A percentile compares a stretch with the other conserved stretches of the same genome.
Evolutionary conservation across 2,329 filamentous ascomycete genomes (phyloP).

Genomic region (Aspergillus transmontanensis): DNA sequence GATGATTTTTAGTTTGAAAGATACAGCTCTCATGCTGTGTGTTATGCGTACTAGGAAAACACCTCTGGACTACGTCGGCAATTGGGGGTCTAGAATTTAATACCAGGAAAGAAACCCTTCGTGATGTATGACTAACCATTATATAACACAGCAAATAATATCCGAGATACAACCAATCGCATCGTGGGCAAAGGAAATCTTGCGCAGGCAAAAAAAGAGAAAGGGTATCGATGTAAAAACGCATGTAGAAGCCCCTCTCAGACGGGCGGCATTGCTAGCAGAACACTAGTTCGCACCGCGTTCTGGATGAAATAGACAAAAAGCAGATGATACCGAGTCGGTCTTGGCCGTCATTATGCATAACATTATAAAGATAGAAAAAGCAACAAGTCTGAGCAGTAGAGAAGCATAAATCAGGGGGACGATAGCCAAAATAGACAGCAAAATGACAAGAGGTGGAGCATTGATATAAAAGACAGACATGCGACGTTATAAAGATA

Average conservation of each 20-base stretch:
- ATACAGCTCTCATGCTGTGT: background rate
- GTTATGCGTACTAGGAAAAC: too few species aligned
- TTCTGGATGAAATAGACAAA: constrained; percentile 14
- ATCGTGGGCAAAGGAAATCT: background rate
- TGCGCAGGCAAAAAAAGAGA: constrained; percentile 19
- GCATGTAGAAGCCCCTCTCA: constrained; percentile 10
- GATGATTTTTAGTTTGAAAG: background rate
- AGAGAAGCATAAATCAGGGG: background rate
- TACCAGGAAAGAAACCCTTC: background rate
- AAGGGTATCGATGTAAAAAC: constrained; percentile 37
- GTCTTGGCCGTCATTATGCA: constrained; percentile 16
- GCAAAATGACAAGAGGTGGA: background rate
- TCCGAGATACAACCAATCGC: constrained; percentile 6
- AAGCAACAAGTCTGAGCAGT: background rate
- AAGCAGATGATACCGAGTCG: constrained; percentile 13
- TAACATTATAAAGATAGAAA: background rate
- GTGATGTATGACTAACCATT: background rate
- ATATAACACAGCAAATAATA: constrained; percentile 4
- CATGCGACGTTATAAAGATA: background rate
- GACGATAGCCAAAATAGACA: background rate
- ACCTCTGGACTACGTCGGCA: background rate
- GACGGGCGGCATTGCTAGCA: constrained; percentile 1
- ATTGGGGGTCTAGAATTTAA: background rate
- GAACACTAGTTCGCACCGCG: constrained; percentile 14
- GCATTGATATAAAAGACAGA: background rate